Evolutionary conservation across 768 basidiomycete species (phyloP).

Genomic region (Wakefieldia striispora): DNA sequence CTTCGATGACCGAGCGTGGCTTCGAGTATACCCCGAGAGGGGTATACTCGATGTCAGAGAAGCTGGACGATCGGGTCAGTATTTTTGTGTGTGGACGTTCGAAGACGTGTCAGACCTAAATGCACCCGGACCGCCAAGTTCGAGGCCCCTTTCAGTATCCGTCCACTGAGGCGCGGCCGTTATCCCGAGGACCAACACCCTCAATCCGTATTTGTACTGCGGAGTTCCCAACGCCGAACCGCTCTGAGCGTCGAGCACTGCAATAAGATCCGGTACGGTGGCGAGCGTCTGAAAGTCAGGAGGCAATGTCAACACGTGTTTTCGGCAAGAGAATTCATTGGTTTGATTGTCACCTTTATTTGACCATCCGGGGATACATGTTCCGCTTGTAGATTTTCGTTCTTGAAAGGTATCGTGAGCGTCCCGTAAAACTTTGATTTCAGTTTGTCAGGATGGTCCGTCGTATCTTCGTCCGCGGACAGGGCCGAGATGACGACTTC

Average conservation of each 20-base stretch:
- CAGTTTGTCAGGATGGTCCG: conserved; percentile 20
- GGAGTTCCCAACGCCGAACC: conserved; percentile 63
- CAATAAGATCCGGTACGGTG: conserved; percentile 64
- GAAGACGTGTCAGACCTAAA: conserved; percentile 42
- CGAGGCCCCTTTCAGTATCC: conserved; percentile 45
- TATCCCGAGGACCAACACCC: conserved; percentile 51
- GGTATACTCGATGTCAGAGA: conserved; percentile 33
- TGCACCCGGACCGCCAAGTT: conserved; percentile 49
- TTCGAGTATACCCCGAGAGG: conserved; percentile 41
- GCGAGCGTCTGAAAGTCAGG: conserved; percentile 40
- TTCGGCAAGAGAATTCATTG: not conserved
- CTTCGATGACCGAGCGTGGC: conserved; percentile 48
- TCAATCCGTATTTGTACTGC: conserved; percentile 58
- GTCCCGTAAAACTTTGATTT: conserved; percentile 27
- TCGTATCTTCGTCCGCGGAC: conserved; percentile 28
- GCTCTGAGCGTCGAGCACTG: conserved; percentile 59
- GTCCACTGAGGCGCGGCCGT: conserved; percentile 57
- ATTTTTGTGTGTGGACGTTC: not conserved
- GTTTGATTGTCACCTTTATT: conserved; percentile 11
- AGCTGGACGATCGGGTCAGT: conserved; percentile 19
- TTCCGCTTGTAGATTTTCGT: conserved; percentile 57
- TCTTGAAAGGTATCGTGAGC: conserved; percentile 58
- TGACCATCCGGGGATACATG: conserved; percentile 31
- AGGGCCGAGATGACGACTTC: conserved; percentile 33
- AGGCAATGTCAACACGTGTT: not conserved